Percentiles rank a stretch among this genome's conserved stretches.
Conservation (phyloP, 331 rosid genomes). For the Acacia concinna region DNA sequence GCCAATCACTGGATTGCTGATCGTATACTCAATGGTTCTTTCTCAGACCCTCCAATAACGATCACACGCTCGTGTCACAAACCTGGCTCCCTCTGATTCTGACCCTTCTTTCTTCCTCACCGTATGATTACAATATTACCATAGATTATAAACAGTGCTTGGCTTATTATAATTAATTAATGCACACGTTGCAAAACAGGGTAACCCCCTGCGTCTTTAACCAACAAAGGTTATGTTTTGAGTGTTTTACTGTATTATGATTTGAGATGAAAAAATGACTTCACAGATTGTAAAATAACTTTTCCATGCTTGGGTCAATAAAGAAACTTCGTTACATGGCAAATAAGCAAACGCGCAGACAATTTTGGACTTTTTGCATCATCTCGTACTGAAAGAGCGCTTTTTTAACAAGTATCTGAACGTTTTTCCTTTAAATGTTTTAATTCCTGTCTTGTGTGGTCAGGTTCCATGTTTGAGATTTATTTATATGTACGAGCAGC, state of each 20-base stretch:
- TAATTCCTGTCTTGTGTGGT: too few species aligned
- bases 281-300: neutral
- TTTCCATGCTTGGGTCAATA: neutral
- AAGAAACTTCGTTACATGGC: neutral
- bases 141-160: neutral
- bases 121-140: neutral
- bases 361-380: neutral
- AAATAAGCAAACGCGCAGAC: neutral
- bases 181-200: neutral
- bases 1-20: slow-evolving; percentile 73
- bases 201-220: neutral
- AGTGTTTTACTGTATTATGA: neutral
- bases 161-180: neutral
- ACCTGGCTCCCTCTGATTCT: neutral
- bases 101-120: neutral
- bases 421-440: neutral
- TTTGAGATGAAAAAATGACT: neutral
- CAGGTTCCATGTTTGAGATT: too few species aligned
- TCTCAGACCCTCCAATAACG: slow-evolving; percentile 59
- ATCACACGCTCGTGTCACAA: slow-evolving; percentile 51
- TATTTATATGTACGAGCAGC: too few species aligned
- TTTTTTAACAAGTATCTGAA: neutral
- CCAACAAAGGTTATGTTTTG: neutral
- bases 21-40: slow-evolving; percentile 53
- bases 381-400: neutral